Evolutionary conservation across 2,329 filamentous ascomycete genomes (phyloP).

Genomic region (Botrytis tulipae): DNA sequence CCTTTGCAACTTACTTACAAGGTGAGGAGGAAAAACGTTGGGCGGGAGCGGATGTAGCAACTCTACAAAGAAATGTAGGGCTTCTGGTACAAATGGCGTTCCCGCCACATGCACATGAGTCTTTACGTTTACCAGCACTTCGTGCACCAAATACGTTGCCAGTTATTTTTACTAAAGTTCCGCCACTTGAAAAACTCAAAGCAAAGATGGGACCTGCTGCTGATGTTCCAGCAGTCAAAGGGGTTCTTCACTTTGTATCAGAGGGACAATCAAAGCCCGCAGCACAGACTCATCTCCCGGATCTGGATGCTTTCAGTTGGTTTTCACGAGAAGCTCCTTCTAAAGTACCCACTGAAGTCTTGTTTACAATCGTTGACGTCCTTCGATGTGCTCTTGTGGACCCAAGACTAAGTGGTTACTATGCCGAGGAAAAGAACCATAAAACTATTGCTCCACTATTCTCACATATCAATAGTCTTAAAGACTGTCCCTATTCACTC

Average conservation of each 20-base stretch:
- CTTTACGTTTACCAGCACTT: slow-evolving; percentile 68
- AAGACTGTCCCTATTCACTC: slow-evolving; percentile 71
- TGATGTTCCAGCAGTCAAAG: slow-evolving; percentile 58
- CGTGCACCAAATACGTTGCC: slow-evolving; percentile 61
- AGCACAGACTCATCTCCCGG: slow-evolving; percentile 67
- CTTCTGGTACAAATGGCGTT: slow-evolving; percentile 73
- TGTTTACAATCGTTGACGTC: slow-evolving; percentile 85
- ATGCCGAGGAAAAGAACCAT: slow-evolving; percentile 71
- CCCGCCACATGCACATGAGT: slow-evolving; percentile 72
- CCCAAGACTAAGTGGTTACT: slow-evolving; percentile 74
- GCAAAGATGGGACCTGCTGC: slow-evolving; percentile 69
- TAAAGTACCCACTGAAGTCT: slow-evolving; percentile 58
- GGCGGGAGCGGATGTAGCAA: slow-evolving; percentile 69
- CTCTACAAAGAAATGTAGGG: slow-evolving; percentile 69
- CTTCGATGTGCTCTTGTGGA: slow-evolving; percentile 76
- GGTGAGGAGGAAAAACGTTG: slow-evolving; percentile 77
- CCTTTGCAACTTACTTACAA: slow-evolving; percentile 80
- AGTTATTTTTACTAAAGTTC: slow-evolving; percentile 69
- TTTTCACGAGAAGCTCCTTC: slow-evolving; percentile 58
- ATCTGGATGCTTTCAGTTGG: slow-evolving; percentile 62
- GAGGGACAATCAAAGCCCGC: slow-evolving; percentile 55
- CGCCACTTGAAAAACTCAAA: slow-evolving; percentile 78
- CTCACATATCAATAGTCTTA: slow-evolving; percentile 54
- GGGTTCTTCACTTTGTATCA: slow-evolving; percentile 70
- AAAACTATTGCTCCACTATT: slow-evolving; percentile 62